Evolutionary conservation across 306 rosid species (phyloP).

Genomic region (Oxytropis ochrocephala): DNA sequence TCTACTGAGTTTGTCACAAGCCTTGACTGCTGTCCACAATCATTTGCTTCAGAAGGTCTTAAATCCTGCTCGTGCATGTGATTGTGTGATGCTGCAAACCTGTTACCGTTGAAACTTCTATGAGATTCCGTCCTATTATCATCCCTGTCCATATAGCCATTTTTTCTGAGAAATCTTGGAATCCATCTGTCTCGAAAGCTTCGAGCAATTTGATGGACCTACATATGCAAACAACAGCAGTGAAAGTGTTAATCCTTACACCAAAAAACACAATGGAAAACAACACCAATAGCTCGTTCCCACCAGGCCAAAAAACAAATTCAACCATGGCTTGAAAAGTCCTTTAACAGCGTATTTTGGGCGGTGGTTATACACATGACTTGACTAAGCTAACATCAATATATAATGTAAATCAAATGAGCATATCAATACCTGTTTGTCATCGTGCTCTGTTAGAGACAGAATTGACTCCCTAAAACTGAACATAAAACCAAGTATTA

Average conservation of each 20-base stretch:
- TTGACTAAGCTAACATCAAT: neutral
- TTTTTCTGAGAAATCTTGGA: slow-evolving; percentile 55
- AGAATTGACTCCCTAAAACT: slow-evolving; percentile 85
- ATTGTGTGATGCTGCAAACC: slow-evolving; percentile 40
- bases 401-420: neutral
- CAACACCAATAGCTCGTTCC: neutral
- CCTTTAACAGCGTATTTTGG: neutral
- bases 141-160: slow-evolving; percentile 53
- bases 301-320: neutral
- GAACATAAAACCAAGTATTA: slow-evolving; percentile 40
- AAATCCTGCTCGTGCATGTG: slow-evolving; percentile 57
- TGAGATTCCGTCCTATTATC: slow-evolving; percentile 55
- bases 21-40: slow-evolving; percentile 43
- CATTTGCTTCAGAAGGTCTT: slow-evolving; percentile 57
- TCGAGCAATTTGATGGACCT: slow-evolving; percentile 99
- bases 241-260: slow-evolving; percentile 4
- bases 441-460: slow-evolving; percentile 91
- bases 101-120: slow-evolving; percentile 48
- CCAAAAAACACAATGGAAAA: neutral
- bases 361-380: neutral
- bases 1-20: slow-evolving; percentile 32
- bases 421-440: slow-evolving; percentile 69
- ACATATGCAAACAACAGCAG: slow-evolving; percentile 22
- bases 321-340: neutral
- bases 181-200: slow-evolving; percentile 94